Evolutionary conservation across 2,329 filamentous ascomycete species (phyloP).

Genomic region (Sporothrix globosa): DNA sequence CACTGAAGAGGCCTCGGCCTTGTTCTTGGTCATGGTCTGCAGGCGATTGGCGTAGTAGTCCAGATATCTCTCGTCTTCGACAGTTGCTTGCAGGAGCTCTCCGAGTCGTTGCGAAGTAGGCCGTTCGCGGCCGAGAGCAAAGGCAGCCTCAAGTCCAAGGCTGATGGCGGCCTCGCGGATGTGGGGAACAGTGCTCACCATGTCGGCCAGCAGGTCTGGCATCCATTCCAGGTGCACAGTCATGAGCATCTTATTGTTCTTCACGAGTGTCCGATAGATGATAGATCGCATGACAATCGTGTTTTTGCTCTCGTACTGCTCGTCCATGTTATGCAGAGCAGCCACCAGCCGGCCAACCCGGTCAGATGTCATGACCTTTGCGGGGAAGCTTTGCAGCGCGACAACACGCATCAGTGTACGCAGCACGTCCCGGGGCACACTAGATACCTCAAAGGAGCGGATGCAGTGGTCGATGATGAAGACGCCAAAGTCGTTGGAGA

Average conservation of each 20-base stretch:
- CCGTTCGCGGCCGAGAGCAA: slow-evolving; percentile 69
- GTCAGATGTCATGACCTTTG: slow-evolving; percentile 72
- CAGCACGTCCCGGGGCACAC: slow-evolving; percentile 73
- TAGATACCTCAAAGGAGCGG: slow-evolving; percentile 68
- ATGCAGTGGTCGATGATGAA: slow-evolving; percentile 84
- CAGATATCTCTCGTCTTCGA: slow-evolving; percentile 67
- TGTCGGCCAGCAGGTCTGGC: slow-evolving; percentile 76
- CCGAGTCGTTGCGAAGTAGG: slow-evolving; percentile 67
- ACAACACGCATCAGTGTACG: slow-evolving; percentile 81
- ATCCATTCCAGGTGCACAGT: slow-evolving; percentile 75
- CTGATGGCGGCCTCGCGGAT: slow-evolving; percentile 74
- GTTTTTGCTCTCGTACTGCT: slow-evolving; percentile 73
- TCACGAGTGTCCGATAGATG: slow-evolving; percentile 73
- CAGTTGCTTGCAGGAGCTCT: slow-evolving; percentile 62
- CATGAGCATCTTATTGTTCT: slow-evolving; percentile 73
- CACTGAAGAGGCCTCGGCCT: slow-evolving; percentile 65
- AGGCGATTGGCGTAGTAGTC: slow-evolving; percentile 70
- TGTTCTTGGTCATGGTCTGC: slow-evolving; percentile 67
- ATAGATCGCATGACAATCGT: slow-evolving; percentile 75
- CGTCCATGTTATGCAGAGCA: slow-evolving; percentile 71
- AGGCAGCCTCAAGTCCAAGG: slow-evolving; percentile 71
- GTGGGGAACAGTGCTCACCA: slow-evolving; percentile 78
- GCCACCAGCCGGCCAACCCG: slow-evolving; percentile 72
- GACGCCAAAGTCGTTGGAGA: slow-evolving; percentile 76
- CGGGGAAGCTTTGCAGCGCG: slow-evolving; percentile 75